These are phyloP conservation scores for Anthracocystis walkeri DNA, from an alignment of 1,284 basidiomycete genomes.

Conservation along the genomic window DNA sequence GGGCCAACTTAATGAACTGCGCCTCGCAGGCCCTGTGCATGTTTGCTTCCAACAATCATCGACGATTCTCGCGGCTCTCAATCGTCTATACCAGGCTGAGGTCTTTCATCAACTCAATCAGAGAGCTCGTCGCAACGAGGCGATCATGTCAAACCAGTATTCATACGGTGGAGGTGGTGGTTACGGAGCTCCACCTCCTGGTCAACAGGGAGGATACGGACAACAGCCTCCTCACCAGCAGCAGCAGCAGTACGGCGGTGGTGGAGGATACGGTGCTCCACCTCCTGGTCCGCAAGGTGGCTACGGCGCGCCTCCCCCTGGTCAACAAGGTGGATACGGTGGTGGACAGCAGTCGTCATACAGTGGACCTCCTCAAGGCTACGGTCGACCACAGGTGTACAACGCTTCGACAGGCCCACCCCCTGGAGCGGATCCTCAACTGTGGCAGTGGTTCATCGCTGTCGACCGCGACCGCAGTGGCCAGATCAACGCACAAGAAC, in stretches of 20 bases:
- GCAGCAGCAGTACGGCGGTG: slow-evolving; percentile 27
- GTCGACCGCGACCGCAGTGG: slow-evolving; percentile 59
- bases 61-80: neutral
- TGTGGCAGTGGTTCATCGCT: slow-evolving; percentile 65
- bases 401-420: slow-evolving; percentile 54
- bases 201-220: slow-evolving; percentile 36
- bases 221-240: slow-evolving; percentile 14
- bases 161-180: slow-evolving; percentile 48
- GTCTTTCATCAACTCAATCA: neutral
- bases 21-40: neutral
- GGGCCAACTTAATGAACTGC: neutral
- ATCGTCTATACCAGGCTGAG: too few species aligned
- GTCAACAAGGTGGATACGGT: slow-evolving; percentile 29
- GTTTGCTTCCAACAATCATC: neutral
- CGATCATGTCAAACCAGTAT: slow-evolving; percentile 51
- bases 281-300: slow-evolving; percentile 38
- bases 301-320: slow-evolving; percentile 30
- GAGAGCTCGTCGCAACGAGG: neutral
- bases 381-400: slow-evolving; percentile 46
- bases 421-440: slow-evolving; percentile 60
- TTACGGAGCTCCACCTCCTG: slow-evolving; percentile 44
- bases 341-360: slow-evolving; percentile 16
- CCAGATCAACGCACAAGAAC: slow-evolving; percentile 56
- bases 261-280: slow-evolving; percentile 37
- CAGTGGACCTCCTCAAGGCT: slow-evolving; percentile 18